Base-by-base conservation (phyloP, 768 basidiomycete species). In the Russula foetens region DNA sequence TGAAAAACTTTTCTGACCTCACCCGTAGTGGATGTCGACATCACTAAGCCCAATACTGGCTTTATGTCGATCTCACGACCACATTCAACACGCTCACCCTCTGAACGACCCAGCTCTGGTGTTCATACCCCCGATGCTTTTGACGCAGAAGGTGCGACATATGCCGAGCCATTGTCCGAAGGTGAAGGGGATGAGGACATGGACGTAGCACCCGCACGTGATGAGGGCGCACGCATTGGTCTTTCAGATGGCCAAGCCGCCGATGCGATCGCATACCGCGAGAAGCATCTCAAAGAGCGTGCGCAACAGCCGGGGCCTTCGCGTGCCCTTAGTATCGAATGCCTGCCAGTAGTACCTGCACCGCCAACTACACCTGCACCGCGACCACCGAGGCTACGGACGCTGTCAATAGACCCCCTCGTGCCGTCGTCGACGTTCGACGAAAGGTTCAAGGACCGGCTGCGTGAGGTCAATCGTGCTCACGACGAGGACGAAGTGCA, bases 101-200 rank as follows among this genome's bases (percentile, higher is more conserved):
- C 66, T n/a, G 56, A 57, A 23, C 63, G 56, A 46, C 65, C 56
- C 43, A 68, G 72, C 6, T 81, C 82, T 2, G 75, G 78, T 24
- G 77, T 77, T 14, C 69, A 74, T 3, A 72, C 72, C 4, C 74
- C 77, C 15, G 74, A 77, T n/a, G 58, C 70, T 64, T 72, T 75
- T 12, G 74, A 77, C 21, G 56, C 70, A 65, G 63, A 52, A 6
- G 69, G 62, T 7, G 62, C 69, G 4, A 60, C 68, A 1, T 98
- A 98, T 69, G 78, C 83, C 26, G 97, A 99, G 69, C 97, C 97
- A 1, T 75, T 94, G 12, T 97, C 94, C 0, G 97, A 98, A 71
- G 97, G 92, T 39, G 96, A 99, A 71, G 90, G 91, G 12, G 95
- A 93, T 59, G 89, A 93, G 66, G 85, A 79, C 28, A 79, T 82